A percentile compares a stretch with the other conserved stretches of the same genome.
Evolutionary conservation across 306 rosid species (phyloP).

Genomic region (Vachellia pachyceras): DNA sequence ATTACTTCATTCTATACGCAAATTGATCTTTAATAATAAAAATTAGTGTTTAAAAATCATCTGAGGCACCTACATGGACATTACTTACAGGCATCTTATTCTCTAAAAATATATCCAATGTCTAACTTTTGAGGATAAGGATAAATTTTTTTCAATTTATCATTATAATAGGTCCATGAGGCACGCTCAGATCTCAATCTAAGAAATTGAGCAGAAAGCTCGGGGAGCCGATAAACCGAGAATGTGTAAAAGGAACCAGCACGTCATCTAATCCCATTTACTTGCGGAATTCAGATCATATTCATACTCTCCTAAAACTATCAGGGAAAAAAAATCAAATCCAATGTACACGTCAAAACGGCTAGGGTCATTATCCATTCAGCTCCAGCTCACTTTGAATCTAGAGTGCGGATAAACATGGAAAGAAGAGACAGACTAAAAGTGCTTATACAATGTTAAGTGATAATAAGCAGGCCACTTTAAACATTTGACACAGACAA

Average conservation of each 20-base stretch:
- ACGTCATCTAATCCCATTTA: neutral
- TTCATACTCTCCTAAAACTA: neutral
- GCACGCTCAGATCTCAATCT: neutral
- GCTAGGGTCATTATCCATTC: slow-evolving; percentile 34
- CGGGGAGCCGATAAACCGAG: neutral
- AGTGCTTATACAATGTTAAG: slow-evolving; percentile 32
- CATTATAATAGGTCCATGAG: neutral
- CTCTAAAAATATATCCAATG: too few species aligned
- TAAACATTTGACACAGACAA: slow-evolving; percentile 55
- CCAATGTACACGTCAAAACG: slow-evolving; percentile 25
- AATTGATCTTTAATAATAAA: too few species aligned
- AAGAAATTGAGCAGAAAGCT: neutral
- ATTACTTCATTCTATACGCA: neutral
- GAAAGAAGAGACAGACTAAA: slow-evolving; percentile 15
- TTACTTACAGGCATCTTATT: too few species aligned
- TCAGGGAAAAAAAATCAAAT: neutral
- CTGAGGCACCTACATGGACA: too few species aligned
- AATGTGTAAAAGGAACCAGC: neutral
- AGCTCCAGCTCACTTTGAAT: slow-evolving; percentile 39
- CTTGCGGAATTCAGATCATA: neutral
- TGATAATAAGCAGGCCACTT: neutral
- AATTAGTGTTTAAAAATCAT: too few species aligned
- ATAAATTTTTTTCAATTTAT: too few species aligned
- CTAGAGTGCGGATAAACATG: neutral
- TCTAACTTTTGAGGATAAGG: too few species aligned